Evolutionary conservation across 345 rosid species (phyloP).

Genomic region (Camelina neglecta): DNA sequence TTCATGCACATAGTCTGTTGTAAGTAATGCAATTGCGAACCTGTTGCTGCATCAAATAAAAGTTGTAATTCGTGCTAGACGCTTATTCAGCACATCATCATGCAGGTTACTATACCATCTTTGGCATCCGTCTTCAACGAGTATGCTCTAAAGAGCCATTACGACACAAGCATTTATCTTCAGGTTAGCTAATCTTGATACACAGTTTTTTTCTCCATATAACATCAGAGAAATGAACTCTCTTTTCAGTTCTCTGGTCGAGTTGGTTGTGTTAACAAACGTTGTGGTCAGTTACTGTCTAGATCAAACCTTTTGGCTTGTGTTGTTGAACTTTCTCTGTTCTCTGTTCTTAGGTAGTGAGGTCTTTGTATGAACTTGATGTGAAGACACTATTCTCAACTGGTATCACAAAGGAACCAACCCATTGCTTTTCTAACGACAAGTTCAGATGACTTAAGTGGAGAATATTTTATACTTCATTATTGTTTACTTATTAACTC

Average conservation of each 20-base stretch:
- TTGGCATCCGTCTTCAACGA: conserved; percentile 97
- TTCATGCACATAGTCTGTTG: conserved; percentile 19
- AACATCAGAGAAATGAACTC: conserved; percentile 11
- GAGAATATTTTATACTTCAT: too few species aligned
- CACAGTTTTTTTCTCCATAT: background rate
- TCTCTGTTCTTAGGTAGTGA: background rate
- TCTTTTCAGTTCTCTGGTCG: background rate
- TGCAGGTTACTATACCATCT: conserved; percentile 92
- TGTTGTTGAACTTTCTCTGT: conserved; percentile 13
- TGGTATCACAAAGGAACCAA: too few species aligned
- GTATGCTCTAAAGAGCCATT: conserved; percentile 96
- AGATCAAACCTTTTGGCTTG: background rate
- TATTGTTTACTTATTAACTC: too few species aligned
- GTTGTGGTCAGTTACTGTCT: background rate
- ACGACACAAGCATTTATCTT: conserved; percentile 95
- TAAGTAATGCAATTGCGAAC: conserved; percentile 3
- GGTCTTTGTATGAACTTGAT: too few species aligned
- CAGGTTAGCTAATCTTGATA: conserved; percentile 60
- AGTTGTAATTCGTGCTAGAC: conserved; percentile 24
- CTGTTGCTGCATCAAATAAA: conserved; percentile 14
- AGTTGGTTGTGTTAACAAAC: background rate
- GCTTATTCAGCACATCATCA: conserved; percentile 37
- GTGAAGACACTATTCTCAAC: too few species aligned
- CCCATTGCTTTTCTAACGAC: too few species aligned
- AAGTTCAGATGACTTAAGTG: too few species aligned